Evolutionary conservation across 2,329 filamentous ascomycete genomes (phyloP), one percentile per base, ranked within the genome.

Genomic region (Colletotrichum camelliae): DNA sequence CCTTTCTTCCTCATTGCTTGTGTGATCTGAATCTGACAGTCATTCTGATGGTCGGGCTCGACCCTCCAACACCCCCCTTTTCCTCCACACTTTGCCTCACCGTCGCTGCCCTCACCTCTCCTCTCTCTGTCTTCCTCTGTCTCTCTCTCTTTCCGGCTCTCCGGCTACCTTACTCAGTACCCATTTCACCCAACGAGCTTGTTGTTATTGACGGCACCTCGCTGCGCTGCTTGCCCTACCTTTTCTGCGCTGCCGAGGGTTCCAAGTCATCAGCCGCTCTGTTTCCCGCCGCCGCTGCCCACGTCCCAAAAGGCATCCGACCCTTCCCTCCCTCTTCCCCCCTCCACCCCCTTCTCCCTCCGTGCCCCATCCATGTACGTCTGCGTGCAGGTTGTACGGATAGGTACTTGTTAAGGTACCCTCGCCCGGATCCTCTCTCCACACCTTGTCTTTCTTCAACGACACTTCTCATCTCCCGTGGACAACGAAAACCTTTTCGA

Each of bases 361-460:
- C 70, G 57, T 69, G 65, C 70, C 37, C 70, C 65, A 74, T 69
- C 43, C 74, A 76, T 76, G 70, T 73, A 68, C 70, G 64, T 73
- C 48, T 76, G 43, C 74, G 29, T 60, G 35, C 70, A 74, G 65
- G 64, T 67, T 29, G 55, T 48, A 69, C 70, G 60, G 43, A 37
- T 65, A 62, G 58, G 64, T 76, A 76, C 74, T 76, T 76, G 70
- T 74, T 69, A 74, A 76, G 70, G 70, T 74, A 77, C 74, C 69
- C 76, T 77, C 74, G 60, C 73, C 64, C 75, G 67, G 66, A 61
- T 61, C 52, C 74, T 72, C 74, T 60, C 75, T 77, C 74, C 74
- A 70, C 74, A 77, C 73, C 76, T 76, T 57, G 66, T 69, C 72
- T 74, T 77, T 77, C 76, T 76, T 76, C 76, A 77, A 77, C 76